Evolutionary conservation across 805 yeast species (phyloP), one percentile per base, ranked within the genome.

Genomic region (Barnettozyma botsteinii): DNA sequence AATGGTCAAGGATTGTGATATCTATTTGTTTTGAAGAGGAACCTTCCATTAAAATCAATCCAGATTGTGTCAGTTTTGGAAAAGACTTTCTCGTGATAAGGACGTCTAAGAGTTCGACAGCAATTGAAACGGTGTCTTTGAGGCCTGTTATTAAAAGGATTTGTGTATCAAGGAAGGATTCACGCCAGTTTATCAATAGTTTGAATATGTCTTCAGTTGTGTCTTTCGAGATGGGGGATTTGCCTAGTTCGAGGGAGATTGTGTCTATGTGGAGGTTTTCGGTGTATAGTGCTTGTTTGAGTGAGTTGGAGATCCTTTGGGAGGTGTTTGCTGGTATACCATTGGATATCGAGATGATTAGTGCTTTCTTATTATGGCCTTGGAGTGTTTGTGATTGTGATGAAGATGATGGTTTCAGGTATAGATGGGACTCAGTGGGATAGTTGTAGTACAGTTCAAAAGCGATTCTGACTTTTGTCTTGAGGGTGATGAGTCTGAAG

Each of bases 91-190:
- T 43, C 7, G 62, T 56, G 14, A 77, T 63, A 15, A 77, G 59
- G 31, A 60, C 57, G 2, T 77, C 69, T n/a, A 76, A 59, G 12
- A 77, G 47, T 7, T 67, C 60, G 3, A 73, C 62, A 1, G 75
- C 59, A 14, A 77, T 68, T 2, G 77, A 79, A 31, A 73, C 69
- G 1, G 80, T 74, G 47, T 73, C 76, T 14, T 77, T 74, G 42
- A 70, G 73, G 0, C 80, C 69, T 1, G 70, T 69, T 25, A 76
- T 59, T 37, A 72, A 68, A 4, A 77, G 62, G 25, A 66, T 65
- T 45, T 75, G 75, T 2, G 76, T 73, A 13, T 64, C 66, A 33
- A 67, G 64, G 32, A 77, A 64, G 29, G 67, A 65, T 12, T 65
- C 57, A 33, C 66, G 55, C 81, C 81, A 77, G 48, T 72, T 71